A percentile compares a stretch with the other conserved stretches of the same genome.
phyloP scores from a whole-genome alignment of 306 rosid genomes.

The Erythrophleum fordii region DNA sequence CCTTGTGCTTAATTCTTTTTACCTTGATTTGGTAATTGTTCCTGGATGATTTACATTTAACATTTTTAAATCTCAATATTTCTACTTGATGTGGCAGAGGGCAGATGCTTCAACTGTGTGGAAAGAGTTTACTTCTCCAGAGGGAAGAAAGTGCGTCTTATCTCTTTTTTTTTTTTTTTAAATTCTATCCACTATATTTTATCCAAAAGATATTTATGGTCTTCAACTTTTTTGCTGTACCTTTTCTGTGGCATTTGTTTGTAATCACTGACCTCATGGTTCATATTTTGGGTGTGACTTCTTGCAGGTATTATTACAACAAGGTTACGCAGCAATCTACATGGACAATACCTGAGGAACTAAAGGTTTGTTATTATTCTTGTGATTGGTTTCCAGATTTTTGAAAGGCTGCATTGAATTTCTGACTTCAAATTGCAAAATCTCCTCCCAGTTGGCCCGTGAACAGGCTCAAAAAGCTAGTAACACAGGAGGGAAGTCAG shows the following conservation, averaged over 20 bases:
- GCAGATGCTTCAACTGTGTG: slow-evolving; percentile 99
- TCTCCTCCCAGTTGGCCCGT: slow-evolving; percentile 82
- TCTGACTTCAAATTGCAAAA: slow-evolving; percentile 39
- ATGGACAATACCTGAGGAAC: slow-evolving; percentile 98
- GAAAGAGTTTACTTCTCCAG: slow-evolving; percentile 94
- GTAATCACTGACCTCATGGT: slow-evolving; percentile 16
- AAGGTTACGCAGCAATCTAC: slow-evolving; percentile 93
- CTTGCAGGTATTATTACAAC: slow-evolving; percentile 88
- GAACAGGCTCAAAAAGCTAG: slow-evolving; percentile 81
- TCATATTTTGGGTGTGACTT: slow-evolving; percentile 38
- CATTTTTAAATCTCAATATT: slow-evolving; percentile 43
- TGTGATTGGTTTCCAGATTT: slow-evolving; percentile 4
- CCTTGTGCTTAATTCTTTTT: slow-evolving; percentile 22
- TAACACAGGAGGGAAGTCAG: slow-evolving; percentile 62
- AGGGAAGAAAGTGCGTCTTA: slow-evolving; percentile 85
- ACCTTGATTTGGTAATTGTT: slow-evolving; percentile 35
- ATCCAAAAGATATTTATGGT: neutral
- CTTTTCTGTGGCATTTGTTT: slow-evolving; percentile 11
- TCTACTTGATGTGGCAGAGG: slow-evolving; percentile 76
- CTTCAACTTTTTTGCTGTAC: slow-evolving; percentile 24
- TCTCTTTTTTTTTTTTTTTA: slow-evolving; percentile 9
- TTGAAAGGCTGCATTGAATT: neutral
- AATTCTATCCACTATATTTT: neutral
- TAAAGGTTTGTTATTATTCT: slow-evolving; percentile 66
- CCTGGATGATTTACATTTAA: slow-evolving; percentile 31